Base-by-base conservation (phyloP, 2,329 filamentous ascomycete species). In the Diplodia seriata region DNA sequence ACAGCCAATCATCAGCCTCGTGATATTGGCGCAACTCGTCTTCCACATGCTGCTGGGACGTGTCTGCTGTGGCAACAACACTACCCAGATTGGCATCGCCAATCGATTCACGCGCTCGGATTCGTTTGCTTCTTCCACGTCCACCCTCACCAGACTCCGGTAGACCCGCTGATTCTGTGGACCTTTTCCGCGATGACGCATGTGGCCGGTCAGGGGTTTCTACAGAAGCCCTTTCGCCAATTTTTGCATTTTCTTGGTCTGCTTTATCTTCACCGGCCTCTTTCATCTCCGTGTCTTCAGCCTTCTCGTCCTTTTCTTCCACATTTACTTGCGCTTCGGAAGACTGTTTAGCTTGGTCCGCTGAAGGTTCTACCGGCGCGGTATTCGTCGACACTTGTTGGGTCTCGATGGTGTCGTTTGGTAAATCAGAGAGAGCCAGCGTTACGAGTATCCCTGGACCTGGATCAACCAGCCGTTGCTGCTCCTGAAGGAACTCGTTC, bases 51-150 rank as follows among this genome's bases (percentile, higher is more conserved):
- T 64, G 83, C 73, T 83, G 86, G 20, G 79, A 80, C 55, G 81
- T 80, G 69, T 88, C 86, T 50, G 85, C 83, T 33, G 80, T 77
- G 18, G 81, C 77, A 23, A 84, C 81, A 47, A 85, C 83, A 5
- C 79, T 77, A 38, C 82, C 82, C 12, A 78, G 74, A 18, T 77
- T 74, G 33, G 76, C 75, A 38, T 87, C 85, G 7, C 80, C 81
- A 61, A 84, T 80, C 9, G 85, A 85, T 70, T 89, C 87, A 69
- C 88, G 83, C 36, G 86, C 86, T 64, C 87, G 84, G 20, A 87
- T 84, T 43, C 88, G 83, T 72, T 87, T 87, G 74, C 87, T 89
- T 72, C 87, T 87, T 14, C 81, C 79, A 57, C 87, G 82, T 23
- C 84, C 83, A 61, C 85, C 85, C 69, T 89, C 87, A 14, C 79